Percentiles rank a stretch among this genome's conserved stretches.
phyloP scores from a whole-genome alignment of 2,329 filamentous ascomycete genomes.

The Aureobasidium lini region DNA sequence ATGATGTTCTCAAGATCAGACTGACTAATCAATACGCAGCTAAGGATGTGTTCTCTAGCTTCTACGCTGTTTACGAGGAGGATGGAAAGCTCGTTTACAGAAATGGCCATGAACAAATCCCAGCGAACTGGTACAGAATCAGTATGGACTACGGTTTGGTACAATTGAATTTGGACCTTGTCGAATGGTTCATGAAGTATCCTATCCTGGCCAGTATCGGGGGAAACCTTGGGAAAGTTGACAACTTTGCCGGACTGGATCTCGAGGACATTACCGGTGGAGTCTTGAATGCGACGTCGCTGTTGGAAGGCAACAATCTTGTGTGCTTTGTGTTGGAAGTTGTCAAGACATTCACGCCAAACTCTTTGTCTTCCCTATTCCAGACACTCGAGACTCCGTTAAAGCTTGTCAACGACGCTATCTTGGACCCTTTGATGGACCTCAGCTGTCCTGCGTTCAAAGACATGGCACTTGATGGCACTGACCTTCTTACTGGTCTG shows the following conservation, averaged over 20 bases:
- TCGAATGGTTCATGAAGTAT: slow-evolving; percentile 18
- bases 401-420: slow-evolving; percentile 27
- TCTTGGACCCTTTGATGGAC: slow-evolving; percentile 18
- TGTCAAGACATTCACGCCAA: slow-evolving; percentile 35
- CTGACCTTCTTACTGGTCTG: background rate
- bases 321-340: slow-evolving; percentile 38
- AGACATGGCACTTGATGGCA: slow-evolving; percentile 4
- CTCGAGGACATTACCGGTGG: slow-evolving; percentile 31
- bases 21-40: slow-evolving; percentile 22
- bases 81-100: slow-evolving; percentile 26
- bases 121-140: slow-evolving; percentile 34
- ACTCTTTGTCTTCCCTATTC: slow-evolving; percentile 35
- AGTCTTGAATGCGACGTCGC: slow-evolving; percentile 34
- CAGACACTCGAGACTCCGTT: slow-evolving; percentile 26
- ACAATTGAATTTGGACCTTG: slow-evolving; percentile 19
- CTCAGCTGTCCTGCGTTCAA: slow-evolving; percentile 24
- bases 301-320: slow-evolving; percentile 43
- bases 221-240: slow-evolving; percentile 28
- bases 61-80: slow-evolving; percentile 27
- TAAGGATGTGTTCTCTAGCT: slow-evolving; percentile 25
- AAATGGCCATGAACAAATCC: slow-evolving; percentile 34
- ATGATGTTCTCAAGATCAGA: background rate
- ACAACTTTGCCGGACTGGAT: slow-evolving; percentile 30
- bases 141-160: slow-evolving; percentile 24
- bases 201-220: slow-evolving; percentile 29